A percentile compares a stretch with the other conserved stretches of the same genome.
Conservation (phyloP, 176 grass and related monocot species). For the Avena sativa region DNA sequence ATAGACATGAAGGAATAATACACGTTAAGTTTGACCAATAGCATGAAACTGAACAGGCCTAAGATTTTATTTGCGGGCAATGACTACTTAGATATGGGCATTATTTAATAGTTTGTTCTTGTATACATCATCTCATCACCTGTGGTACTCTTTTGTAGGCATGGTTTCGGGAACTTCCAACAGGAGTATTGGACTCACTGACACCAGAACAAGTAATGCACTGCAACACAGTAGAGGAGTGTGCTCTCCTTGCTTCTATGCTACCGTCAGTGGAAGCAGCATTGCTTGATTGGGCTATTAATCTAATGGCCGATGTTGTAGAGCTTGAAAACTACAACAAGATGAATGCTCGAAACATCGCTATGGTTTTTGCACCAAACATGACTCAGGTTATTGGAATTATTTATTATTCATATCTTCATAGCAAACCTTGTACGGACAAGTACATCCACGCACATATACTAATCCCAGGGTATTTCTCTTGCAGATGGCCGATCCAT, state of each 20-base stretch:
- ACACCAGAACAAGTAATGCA: constrained; percentile 82
- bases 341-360: constrained; percentile 94
- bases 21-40: constrained; percentile 15
- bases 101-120: background rate
- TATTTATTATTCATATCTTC: constrained; percentile 17
- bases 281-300: constrained; percentile 86
- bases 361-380: constrained; percentile 98
- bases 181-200: constrained; percentile 71
- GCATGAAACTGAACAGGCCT: background rate
- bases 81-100: background rate
- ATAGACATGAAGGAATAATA: background rate
- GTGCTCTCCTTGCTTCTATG: constrained; percentile 59
- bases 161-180: constrained; percentile 94
- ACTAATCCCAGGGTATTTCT: constrained; percentile 40
- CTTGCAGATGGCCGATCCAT: constrained; percentile 92
- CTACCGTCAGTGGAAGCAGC: constrained; percentile 74
- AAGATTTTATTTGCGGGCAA: background rate
- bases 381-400: constrained; percentile 87
- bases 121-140: background rate
- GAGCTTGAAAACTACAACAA: constrained; percentile 86
- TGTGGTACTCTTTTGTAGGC: constrained; percentile 58
- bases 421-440: background rate
- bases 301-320: constrained; percentile 93
- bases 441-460: background rate
- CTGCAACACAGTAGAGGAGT: constrained; percentile 83